Evolutionary conservation across 441 rosid genomes (phyloP), one percentile per base, ranked within the genome.

Genomic region (Syzygium syzygioides): DNA sequence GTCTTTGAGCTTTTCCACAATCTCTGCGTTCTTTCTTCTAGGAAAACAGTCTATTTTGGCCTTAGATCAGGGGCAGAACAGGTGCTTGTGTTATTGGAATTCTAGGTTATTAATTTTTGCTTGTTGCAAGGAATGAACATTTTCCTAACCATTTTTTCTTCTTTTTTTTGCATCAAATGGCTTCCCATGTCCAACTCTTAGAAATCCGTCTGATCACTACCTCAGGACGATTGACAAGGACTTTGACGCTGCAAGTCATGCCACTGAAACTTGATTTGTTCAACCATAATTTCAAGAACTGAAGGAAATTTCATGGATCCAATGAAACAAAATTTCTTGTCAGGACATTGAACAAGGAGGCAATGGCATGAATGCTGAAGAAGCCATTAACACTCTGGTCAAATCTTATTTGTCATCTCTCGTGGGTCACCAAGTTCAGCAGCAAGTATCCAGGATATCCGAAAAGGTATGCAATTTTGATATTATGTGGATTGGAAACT

Each of bases 161-260:
- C 1, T 20, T 18, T 14, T 55, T 32, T 95, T 95, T 85, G 90
- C 93, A 13, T 87, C 93, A 25, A 90, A 79, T 92, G 95, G 96
- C 34, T 93, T 93, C 80, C 94, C 94, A 20, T 95, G 94, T 86
- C 94, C 95, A 41, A 56, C 89, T 56, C 66, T 90, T 28, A 90
- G 92, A 86, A 95, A 93, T 86, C 96, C 96, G 13, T 93, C 94
- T 4, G 96, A 94, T 88, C 94, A 94, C 87, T 94, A 90, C 85
- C 93, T 94, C 20, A 89, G 93, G 89, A 92, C 89, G 26, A 94
- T 95, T 87, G 94, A 95, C 86, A 91, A 91, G 52, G 96, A 94
- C 88, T 94, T 95, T 11, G 93, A 92, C 9, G 85, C 79, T 34
- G 94, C 92, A 89, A 90, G 92, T 64, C 14, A 12, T 28, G 17